Evolutionary conservation across 169 alveolate species (phyloP), one percentile per base, ranked within the genome.

Genomic region (Eimeria maxima): DNA sequence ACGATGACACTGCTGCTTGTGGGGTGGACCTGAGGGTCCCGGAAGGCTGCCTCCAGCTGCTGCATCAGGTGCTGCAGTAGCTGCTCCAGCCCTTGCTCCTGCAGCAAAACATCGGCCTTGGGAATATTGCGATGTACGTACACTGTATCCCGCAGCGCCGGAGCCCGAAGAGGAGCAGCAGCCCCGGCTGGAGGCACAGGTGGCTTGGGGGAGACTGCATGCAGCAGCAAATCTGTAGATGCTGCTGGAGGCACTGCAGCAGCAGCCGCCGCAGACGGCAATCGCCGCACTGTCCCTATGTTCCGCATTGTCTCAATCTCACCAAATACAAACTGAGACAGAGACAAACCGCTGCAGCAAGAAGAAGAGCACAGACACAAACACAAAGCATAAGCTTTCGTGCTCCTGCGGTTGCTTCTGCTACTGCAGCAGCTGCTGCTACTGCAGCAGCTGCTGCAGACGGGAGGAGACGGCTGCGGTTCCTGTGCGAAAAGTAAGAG

Each of bases 1-100:
- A 44, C 67, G 29, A 94, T 67, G 18, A 33, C 80, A 45, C 96
- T 90, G 60, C 76, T 55, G 84, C 94, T 84, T 16, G 96, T 60
- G 44, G 95, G 81, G 55, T 90, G 84, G 6, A 95, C 95, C 11
- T 78, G 95, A 16, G 96, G 96, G 29, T 86, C 96, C 63, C 63
- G 22, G 69, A 71, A 57, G 73, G 93, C 57, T 29, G 95, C 90
- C 7, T 87, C 96, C 78, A 95, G 65, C 47, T 80, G 95, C 71
- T 87, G 95, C 91, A 94, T 91, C 87, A 94, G 38, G 42, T 83
- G 94, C 88, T 55, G 83, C 45, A 94, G 83, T 57, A 94, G 44
- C 47, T 80, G 94, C 65, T 84, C 80, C 63, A 88, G 80, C 20
- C 91, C 91, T 29, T 83, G 20, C 53, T 42, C 29, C 73, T 55